These are phyloP conservation scores for Neurospora africana DNA, from an alignment of 495 filamentous ascomycete species.

Conservation along the genomic window DNA sequence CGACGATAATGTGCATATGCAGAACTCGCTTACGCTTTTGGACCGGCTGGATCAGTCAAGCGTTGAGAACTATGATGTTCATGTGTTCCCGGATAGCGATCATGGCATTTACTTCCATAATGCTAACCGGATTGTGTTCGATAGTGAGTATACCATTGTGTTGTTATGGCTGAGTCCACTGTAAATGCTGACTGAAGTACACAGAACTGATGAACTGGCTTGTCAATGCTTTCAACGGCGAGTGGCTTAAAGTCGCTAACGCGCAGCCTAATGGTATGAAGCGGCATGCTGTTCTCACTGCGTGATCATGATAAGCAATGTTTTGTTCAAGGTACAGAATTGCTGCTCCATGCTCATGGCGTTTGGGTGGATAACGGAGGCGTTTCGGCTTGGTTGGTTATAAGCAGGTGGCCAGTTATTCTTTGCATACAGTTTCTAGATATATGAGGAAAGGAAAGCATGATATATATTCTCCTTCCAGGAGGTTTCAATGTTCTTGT, in stretches of 20 bases:
- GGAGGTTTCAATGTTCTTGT: too few relatives aligned
- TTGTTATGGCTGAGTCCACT: neutral
- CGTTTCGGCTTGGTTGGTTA: neutral
- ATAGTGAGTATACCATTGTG: slow-evolving; percentile 51
- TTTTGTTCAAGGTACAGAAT: neutral
- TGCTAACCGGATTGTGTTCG: slow-evolving; percentile 85
- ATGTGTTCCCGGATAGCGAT: slow-evolving; percentile 93
- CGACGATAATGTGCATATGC: slow-evolving; percentile 95
- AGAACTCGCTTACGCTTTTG: slow-evolving; percentile 77
- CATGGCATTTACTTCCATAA: slow-evolving; percentile 94
- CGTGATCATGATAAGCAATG: neutral
- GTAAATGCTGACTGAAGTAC: slow-evolving; percentile 16
- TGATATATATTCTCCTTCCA: neutral
- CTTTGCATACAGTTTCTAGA: neutral
- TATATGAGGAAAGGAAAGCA: neutral
- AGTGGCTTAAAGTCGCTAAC: slow-evolving; percentile 69
- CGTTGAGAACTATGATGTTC: slow-evolving; percentile 92
- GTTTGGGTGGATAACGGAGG: neutral
- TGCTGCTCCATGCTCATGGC: neutral
- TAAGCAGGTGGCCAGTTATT: neutral
- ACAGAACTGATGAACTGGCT: slow-evolving; percentile 85
- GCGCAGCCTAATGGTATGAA: slow-evolving; percentile 44
- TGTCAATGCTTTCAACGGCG: slow-evolving; percentile 93
- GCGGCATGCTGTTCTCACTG: neutral
- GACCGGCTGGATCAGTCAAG: slow-evolving; percentile 76